These are phyloP conservation scores for Plenodomus tracheiphilus DNA, from an alignment of 2,329 filamentous ascomycete genomes.

Conservation along the genomic window DNA sequence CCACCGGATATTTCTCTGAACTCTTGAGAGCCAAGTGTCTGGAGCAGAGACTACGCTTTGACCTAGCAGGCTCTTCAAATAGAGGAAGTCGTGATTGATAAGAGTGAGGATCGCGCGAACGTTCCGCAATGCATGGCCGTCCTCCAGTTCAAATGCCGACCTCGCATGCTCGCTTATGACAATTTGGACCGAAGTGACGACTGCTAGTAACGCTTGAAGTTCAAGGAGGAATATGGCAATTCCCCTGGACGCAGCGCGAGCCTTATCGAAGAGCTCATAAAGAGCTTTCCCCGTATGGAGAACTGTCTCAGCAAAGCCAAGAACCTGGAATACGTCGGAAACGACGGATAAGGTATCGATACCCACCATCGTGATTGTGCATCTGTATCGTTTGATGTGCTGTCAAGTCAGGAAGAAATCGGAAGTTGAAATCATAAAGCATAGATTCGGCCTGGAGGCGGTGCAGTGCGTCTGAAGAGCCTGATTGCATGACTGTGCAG, in stretches of 20 bases:
- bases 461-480: too few relatives aligned
- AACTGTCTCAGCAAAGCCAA: constrained; percentile 6
- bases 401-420: too few relatives aligned
- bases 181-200: constrained; percentile 3
- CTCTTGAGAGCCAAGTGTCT: neutral
- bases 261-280: constrained; percentile 8
- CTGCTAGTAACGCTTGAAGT: constrained; percentile 6
- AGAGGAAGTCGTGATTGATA: constrained; percentile 6
- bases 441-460: too few relatives aligned
- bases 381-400: too few relatives aligned
- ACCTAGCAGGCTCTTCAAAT: constrained; percentile 1
- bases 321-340: constrained; percentile 4
- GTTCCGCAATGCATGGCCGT: constrained; percentile 6
- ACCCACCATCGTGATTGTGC: too few relatives aligned
- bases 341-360: constrained; percentile 3
- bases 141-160: constrained; percentile 4
- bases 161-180: constrained; percentile 2
- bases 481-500: too few relatives aligned
- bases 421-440: too few relatives aligned
- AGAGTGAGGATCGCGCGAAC: constrained; percentile 4
- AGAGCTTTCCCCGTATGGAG: constrained; percentile 1
- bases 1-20: constrained; percentile 6
- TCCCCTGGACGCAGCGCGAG: constrained; percentile 3
- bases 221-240: constrained; percentile 6
- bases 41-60: neutral